phyloP scores from a whole-genome alignment of 2,329 filamentous ascomycete genomes.

The Botryotinia narcissicola region DNA sequence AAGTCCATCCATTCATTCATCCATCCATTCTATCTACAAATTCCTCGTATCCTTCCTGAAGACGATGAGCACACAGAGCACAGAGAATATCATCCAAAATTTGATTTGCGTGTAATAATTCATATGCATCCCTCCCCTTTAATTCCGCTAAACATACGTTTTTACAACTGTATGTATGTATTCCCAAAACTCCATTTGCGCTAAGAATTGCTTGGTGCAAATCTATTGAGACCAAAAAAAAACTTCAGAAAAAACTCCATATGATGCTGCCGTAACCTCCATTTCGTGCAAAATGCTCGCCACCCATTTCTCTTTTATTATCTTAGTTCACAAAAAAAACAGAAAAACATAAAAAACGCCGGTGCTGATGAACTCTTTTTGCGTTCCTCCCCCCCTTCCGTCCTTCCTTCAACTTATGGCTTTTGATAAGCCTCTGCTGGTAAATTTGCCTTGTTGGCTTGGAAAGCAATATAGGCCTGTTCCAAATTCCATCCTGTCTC shows the following conservation, averaged over 20 bases:
- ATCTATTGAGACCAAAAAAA: not conserved
- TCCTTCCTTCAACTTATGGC: not conserved
- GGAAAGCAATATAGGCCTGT: conserved; percentile 71
- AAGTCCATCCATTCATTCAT: not conserved
- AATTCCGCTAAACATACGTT: conserved; percentile 7
- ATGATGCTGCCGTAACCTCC: conserved; percentile 3
- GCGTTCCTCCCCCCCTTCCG: not conserved
- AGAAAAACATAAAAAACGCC: not conserved
- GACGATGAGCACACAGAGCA: not conserved
- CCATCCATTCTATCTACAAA: not conserved
- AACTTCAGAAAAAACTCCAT: not conserved
- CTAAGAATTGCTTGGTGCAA: not conserved
- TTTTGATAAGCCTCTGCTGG: conserved; percentile 12
- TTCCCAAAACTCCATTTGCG: conserved; percentile 5
- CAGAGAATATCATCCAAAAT: not conserved
- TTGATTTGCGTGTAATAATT: not conserved
- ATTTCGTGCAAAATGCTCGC: not conserved
- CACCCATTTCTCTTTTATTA: not conserved
- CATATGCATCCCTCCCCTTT: not conserved
- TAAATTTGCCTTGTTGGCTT: conserved; percentile 63
- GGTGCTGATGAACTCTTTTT: not conserved
- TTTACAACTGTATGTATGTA: conserved; percentile 5
- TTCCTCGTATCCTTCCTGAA: not conserved
- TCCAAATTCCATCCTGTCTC: conserved; percentile 80
- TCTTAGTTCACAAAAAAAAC: not conserved